Percentiles rank a stretch among this genome's conserved stretches.
Evolutionary conservation across 495 filamentous ascomycete genomes (phyloP).

Genomic region (Polyplosphaeria fusca): DNA sequence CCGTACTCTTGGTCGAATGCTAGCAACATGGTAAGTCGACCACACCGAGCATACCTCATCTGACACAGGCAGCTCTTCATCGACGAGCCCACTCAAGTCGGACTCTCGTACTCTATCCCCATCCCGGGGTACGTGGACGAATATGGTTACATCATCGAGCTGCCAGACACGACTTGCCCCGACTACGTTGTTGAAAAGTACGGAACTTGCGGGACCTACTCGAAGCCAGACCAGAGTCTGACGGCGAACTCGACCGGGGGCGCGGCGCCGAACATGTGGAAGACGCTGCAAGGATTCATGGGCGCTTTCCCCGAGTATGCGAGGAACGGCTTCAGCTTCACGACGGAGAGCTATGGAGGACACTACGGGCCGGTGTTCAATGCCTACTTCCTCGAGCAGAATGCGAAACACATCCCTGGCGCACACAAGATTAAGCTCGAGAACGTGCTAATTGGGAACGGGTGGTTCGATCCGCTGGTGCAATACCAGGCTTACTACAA

Average conservation of each 20-base stretch:
- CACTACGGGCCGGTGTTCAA: constrained; percentile 55
- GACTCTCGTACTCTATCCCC: constrained; percentile 49
- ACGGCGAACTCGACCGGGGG: constrained; percentile 67
- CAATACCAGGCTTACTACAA: constrained; percentile 66
- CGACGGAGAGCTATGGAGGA: constrained; percentile 50
- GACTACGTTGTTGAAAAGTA: constrained; percentile 50
- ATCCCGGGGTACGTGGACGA: constrained; percentile 50
- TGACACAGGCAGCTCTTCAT: constrained; percentile 49
- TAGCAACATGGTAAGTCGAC: constrained; percentile 23
- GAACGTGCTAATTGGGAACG: constrained; percentile 57
- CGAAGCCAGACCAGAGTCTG: constrained; percentile 49
- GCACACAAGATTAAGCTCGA: constrained; percentile 53
- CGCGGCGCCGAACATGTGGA: constrained; percentile 64
- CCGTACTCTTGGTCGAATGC: constrained; percentile 54
- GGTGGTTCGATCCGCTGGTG: constrained; percentile 58
- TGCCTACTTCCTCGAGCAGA: constrained; percentile 63
- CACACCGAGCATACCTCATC: too few relatives aligned
- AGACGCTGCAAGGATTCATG: constrained; percentile 67
- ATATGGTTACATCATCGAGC: constrained; percentile 37
- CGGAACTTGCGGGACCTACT: constrained; percentile 61
- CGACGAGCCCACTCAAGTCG: constrained; percentile 44
- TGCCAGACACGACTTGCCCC: constrained; percentile 56
- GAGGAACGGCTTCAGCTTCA: constrained; percentile 44
- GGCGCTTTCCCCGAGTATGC: constrained; percentile 63
- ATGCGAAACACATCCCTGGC: constrained; percentile 51